These are phyloP conservation scores for Cladobotryum protrusum DNA, from an alignment of 2,329 filamentous ascomycete genomes.

Conservation along the genomic window DNA sequence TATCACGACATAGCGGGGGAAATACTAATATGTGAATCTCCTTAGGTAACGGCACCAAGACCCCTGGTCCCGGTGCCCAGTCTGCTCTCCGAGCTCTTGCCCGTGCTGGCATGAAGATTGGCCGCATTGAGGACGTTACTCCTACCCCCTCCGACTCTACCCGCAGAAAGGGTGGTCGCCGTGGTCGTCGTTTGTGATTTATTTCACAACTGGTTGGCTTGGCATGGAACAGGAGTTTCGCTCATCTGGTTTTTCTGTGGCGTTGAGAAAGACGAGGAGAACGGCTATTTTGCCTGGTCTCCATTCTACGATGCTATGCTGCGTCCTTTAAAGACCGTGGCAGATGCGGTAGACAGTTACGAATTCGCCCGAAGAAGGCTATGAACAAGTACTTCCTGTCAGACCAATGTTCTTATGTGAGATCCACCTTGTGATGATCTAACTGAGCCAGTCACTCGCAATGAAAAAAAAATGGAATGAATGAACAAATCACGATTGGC, in stretches of 20 bases:
- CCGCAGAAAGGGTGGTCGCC: conserved; percentile 99
- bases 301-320: conserved; percentile 48
- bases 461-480: background rate
- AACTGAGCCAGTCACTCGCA: background rate
- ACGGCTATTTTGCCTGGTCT: conserved; percentile 62
- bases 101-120: conserved; percentile 99
- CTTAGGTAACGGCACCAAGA: conserved; percentile 97
- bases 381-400: conserved; percentile 32
- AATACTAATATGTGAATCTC: conserved; percentile 6
- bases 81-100: conserved; percentile 97
- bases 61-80: conserved; percentile 96
- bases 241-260: conserved; percentile 51
- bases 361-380: conserved; percentile 39
- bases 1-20: background rate
- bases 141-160: conserved; percentile 99
- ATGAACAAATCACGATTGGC: background rate
- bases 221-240: conserved; percentile 29
- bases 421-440: conserved; percentile 2
- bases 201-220: background rate
- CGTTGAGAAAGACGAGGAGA: conserved; percentile 67
- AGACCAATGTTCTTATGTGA: conserved; percentile 13
- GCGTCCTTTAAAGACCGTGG: conserved; percentile 20
- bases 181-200: conserved; percentile 98
- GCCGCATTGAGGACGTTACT: conserved; percentile 98
- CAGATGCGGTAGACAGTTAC: conserved; percentile 35